Percentiles rank a stretch among this genome's conserved stretches.
Evolutionary conservation across 1,284 basidiomycete genomes (phyloP).

Genomic region (Boletellus deceptivus): DNA sequence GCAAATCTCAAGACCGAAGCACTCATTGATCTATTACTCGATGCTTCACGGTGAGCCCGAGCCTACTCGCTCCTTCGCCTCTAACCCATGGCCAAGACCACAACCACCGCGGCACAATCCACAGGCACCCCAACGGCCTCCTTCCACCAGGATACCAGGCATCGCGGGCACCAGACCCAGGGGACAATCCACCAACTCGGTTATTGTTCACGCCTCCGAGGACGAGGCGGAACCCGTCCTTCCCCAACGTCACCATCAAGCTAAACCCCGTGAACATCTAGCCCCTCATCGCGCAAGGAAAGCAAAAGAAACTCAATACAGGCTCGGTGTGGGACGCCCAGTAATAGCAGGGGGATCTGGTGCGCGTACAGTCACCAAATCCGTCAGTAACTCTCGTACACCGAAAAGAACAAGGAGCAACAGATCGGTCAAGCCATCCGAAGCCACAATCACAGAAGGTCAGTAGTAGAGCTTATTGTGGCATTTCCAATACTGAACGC

Average conservation of each 20-base stretch:
- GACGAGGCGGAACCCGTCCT: constrained; percentile 44
- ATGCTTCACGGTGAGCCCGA: constrained; percentile 45
- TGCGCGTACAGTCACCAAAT: constrained; percentile 60
- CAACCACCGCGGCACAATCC: constrained; percentile 25
- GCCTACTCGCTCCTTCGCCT: constrained; percentile 1
- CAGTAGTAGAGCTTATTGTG: constrained; percentile 10
- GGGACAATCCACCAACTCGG: constrained; percentile 40
- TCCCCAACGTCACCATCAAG: constrained; percentile 11
- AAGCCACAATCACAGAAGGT: constrained; percentile 63
- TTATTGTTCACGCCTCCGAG: constrained; percentile 50
- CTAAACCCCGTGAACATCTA: constrained; percentile 27
- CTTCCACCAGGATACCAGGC: constrained; percentile 42
- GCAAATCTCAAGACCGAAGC: constrained; percentile 78
- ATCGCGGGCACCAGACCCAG: constrained; percentile 36
- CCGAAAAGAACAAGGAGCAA: constrained; percentile 48
- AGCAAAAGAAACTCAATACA: constrained; percentile 66
- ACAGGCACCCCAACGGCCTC: constrained; percentile 38
- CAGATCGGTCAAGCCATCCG: constrained; percentile 46
- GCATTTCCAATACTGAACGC: constrained; percentile 9
- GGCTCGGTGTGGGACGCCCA: constrained; percentile 72
- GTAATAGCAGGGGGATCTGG: constrained; percentile 59
- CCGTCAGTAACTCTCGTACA: constrained; percentile 47
- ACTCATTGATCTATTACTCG: constrained; percentile 68
- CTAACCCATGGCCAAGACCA: constrained; percentile 22
- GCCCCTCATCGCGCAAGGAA: constrained; percentile 52